A percentile compares a stretch with the other conserved stretches of the same genome.
These are phyloP conservation scores for Aspergillus sp. DNA, from an alignment of 2,329 filamentous ascomycete species.

Conservation along the genomic window DNA sequence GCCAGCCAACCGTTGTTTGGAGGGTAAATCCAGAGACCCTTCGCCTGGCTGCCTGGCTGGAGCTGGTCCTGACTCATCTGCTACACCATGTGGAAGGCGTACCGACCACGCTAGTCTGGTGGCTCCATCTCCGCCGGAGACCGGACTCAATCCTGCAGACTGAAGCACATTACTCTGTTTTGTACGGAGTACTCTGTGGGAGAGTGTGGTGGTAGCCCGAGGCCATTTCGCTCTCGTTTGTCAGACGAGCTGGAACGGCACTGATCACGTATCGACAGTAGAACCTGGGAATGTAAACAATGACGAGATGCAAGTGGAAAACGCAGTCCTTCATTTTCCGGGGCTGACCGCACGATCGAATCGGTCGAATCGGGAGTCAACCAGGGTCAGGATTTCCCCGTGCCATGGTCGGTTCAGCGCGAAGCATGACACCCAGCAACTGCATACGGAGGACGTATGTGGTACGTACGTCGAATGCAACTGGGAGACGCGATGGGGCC, in stretches of 20 bases:
- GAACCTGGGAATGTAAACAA: not conserved
- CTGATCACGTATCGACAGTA: too few species aligned
- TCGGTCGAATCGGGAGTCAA: conserved; percentile 8
- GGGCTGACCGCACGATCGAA: conserved; percentile 7
- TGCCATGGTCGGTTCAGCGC: not conserved
- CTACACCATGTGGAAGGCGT: conserved; percentile 23
- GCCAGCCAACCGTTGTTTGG: conserved; percentile 21
- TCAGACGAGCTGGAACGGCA: not conserved
- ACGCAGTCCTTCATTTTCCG: not conserved
- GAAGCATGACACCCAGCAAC: not conserved
- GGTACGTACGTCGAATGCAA: conserved; percentile 9
- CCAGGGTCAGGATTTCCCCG: not conserved
- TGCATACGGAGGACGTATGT: not conserved
- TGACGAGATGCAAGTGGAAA: not conserved
- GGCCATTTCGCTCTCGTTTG: too few species aligned
- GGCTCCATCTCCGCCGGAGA: conserved; percentile 28
- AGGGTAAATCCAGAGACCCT: conserved; percentile 18
- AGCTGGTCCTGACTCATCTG: conserved; percentile 15
- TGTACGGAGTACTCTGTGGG: too few species aligned
- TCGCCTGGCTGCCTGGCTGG: conserved; percentile 11
- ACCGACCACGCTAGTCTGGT: conserved; percentile 25
- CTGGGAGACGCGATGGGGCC: too few species aligned
- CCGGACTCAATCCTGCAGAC: conserved; percentile 20
- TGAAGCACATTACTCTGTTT: too few species aligned
- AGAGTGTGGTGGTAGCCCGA: too few species aligned